These are phyloP conservation scores for Trametes cinnabarina DNA, from an alignment of 768 basidiomycete species.

Conservation along the genomic window DNA sequence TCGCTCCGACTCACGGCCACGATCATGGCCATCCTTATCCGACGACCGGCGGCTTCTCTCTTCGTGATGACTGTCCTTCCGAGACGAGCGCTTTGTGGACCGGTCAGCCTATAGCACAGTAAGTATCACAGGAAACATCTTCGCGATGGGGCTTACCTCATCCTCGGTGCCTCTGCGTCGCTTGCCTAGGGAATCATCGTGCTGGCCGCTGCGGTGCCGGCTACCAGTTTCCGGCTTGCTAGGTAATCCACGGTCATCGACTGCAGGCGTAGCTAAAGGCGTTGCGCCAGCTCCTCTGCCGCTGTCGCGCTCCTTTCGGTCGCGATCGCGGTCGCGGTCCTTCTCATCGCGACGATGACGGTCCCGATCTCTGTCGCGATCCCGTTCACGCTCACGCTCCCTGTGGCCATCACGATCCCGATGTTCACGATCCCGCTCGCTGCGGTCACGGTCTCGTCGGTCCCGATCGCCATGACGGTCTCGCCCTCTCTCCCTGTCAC, in stretches of 20 bases:
- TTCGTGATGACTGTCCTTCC: conserved; percentile 75
- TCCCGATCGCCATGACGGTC: conserved; percentile 29
- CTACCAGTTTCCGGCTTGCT: conserved; percentile 53
- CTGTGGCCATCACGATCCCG: conserved; percentile 28
- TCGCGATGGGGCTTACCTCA: conserved; percentile 50
- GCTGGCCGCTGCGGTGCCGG: conserved; percentile 49
- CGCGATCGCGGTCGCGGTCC: conserved; percentile 57
- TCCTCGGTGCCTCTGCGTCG: conserved; percentile 68
- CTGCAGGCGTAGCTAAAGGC: conserved; percentile 25
- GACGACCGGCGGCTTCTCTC: conserved; percentile 63
- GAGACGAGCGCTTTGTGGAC: conserved; percentile 75
- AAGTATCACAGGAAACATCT: neutral
- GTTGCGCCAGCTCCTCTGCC: conserved; percentile 39
- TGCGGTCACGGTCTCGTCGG: neutral
- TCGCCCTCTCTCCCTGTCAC: conserved; percentile 28
- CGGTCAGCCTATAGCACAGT: conserved; percentile 56
- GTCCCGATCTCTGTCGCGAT: conserved; percentile 31
- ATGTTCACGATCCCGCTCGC: conserved; percentile 30
- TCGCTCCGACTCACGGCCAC: conserved; percentile 65
- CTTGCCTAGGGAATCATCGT: conserved; percentile 72
- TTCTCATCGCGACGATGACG: conserved; percentile 39
- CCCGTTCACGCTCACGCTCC: conserved; percentile 23
- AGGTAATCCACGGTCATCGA: conserved; percentile 57
- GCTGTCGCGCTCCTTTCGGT: conserved; percentile 59
- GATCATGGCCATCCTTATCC: conserved; percentile 70